A percentile compares a stretch with the other conserved stretches of the same genome.
Evolutionary conservation across 139 green algal genomes (phyloP).

Genomic region (Chlamydomonas incerta): DNA sequence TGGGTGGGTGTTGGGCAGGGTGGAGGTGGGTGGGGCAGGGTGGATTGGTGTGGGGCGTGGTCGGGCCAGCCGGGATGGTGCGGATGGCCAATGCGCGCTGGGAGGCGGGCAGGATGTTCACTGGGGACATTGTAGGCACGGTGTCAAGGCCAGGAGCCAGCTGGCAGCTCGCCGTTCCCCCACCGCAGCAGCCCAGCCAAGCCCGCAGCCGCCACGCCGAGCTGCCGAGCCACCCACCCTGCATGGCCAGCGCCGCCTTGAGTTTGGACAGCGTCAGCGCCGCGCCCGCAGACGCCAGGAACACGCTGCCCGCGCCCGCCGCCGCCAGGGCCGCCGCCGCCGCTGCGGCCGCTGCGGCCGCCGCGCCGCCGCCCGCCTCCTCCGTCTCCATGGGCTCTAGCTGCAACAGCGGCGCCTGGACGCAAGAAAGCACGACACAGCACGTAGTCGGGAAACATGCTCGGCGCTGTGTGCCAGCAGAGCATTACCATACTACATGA

Average conservation of each 20-base stretch:
- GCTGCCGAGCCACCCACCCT: neutral
- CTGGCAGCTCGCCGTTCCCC: no score
- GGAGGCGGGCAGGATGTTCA: no score
- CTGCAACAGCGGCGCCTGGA: neutral
- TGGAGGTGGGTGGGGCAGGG: neutral
- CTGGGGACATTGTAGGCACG: no score
- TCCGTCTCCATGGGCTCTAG: slow-evolving; percentile 4
- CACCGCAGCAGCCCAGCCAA: no score
- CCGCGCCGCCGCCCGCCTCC: neutral
- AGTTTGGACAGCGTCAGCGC: slow-evolving; percentile 16
- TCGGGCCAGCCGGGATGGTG: no score
- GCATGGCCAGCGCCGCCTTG: slow-evolving; percentile 19
- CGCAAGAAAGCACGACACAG: neutral
- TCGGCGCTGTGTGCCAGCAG: no score
- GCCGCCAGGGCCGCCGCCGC: neutral
- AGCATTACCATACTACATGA: no score
- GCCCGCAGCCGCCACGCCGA: no score
- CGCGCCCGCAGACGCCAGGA: slow-evolving; percentile 15
- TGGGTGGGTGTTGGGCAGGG: neutral
- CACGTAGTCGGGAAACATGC: neutral
- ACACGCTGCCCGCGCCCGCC: slow-evolving; percentile 11
- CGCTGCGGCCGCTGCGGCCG: neutral
- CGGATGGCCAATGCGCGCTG: no score
- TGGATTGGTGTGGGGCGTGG: neutral
- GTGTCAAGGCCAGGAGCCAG: no score